Evolutionary conservation across 2,329 filamentous ascomycete genomes (phyloP).

Genomic region (Tolypocladium sp.): DNA sequence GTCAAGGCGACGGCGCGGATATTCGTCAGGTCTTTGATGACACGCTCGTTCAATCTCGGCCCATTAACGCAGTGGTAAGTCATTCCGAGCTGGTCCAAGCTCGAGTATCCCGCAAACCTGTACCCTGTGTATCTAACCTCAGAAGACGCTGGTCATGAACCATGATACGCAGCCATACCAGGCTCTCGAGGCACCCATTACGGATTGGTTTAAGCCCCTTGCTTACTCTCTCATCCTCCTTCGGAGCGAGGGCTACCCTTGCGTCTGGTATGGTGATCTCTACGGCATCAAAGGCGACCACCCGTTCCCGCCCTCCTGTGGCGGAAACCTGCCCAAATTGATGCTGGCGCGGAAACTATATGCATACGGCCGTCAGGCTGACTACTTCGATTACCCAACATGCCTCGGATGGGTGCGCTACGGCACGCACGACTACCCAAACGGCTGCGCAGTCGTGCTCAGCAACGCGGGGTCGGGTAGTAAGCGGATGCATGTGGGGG

Average conservation of each 20-base stretch:
- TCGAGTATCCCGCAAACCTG: no score
- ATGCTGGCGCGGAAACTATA: constrained; percentile 48
- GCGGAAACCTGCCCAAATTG: constrained; percentile 46
- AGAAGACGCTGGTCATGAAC: constrained; percentile 57
- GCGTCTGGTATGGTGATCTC: constrained; percentile 62
- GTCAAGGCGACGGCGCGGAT: constrained; percentile 46
- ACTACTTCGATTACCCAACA: constrained; percentile 52
- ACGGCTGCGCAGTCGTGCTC: constrained; percentile 47
- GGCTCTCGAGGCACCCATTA: constrained; percentile 44
- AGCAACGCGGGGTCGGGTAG: constrained; percentile 39
- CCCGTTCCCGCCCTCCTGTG: constrained; percentile 41
- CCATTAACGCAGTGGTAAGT: constrained; percentile 25
- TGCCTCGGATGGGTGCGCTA: constrained; percentile 53
- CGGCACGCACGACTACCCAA: constrained; percentile 34
- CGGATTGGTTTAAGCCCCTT: constrained; percentile 59
- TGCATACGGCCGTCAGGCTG: constrained; percentile 55
- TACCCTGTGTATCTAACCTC: not conserved
- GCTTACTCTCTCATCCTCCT: constrained; percentile 61
- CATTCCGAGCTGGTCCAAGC: not conserved
- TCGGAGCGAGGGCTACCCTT: constrained; percentile 48
- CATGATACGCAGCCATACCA: constrained; percentile 52
- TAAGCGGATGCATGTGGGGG: constrained; percentile 52
- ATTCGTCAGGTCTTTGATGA: constrained; percentile 54
- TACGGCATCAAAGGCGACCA: constrained; percentile 48
- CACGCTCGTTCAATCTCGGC: constrained; percentile 40